Evolutionary conservation across 768 basidiomycete genomes (phyloP), one percentile per base, ranked within the genome.

Genomic region (Rhodotorula kratochvilovae): DNA sequence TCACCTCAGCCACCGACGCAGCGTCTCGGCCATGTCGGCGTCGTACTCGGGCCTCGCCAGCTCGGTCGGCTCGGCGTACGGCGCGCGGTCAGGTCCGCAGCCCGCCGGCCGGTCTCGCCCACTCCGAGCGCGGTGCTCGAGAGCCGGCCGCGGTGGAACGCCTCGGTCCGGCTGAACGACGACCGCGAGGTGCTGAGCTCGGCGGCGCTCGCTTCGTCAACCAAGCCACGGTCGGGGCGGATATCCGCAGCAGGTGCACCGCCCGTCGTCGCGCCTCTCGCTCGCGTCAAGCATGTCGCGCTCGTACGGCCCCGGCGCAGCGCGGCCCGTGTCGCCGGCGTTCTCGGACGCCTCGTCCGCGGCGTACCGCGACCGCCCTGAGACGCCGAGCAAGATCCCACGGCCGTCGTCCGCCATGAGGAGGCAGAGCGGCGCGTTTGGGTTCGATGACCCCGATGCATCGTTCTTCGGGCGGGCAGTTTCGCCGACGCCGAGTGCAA

Each of bases 371-470:
- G 70, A 71, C 10, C 55, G 74, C 2, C 71, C 68, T 1, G 27
- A 35, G 53, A 72, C 74, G 29, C 75, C 71, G 16, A 68, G 69
- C n/a, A 39, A 57, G 51, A 73, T 73, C 55, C 71, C 72, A 6
- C 31, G 61, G 23, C 75, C 71, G 17, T 56, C 66, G 3, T 42
- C 68, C 6, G 71, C 33, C 7, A 51, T 35, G 36, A 55, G 53
- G 23, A 46, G 59, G 45, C 71, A 59, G 35, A 61, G 60, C 31
- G 63, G 62, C 4, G 67, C 67, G 1, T 69, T 66, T 39, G 66
- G 70, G 11, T n/a, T 63, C 39, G 63, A 67, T 33, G 61, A 59
- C 8, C 39, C 63, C 45, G 66, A 67, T 25, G 23, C 27, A 3
- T 15, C n/a, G 6, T 11, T 70, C 12, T 61, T 76, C 16, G 68